A percentile compares a stretch with the other conserved stretches of the same genome.
Evolutionary conservation across 176 grass and related monocot genomes (phyloP).

Genomic region (Tillandsia fasciculata): DNA sequence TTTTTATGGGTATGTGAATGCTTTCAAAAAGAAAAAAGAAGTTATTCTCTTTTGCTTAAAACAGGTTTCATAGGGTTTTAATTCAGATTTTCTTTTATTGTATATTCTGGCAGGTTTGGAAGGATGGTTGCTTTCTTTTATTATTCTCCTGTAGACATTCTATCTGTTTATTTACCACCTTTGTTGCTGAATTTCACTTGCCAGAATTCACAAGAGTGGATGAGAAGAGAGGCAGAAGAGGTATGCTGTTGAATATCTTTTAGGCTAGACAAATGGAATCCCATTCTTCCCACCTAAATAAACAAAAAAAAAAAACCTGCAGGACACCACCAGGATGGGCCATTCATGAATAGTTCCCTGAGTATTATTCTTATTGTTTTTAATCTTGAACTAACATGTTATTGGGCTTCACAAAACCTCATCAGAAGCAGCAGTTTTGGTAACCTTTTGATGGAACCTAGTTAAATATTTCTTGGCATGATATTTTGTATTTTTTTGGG

Average conservation of each 20-base stretch:
- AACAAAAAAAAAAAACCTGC: no score
- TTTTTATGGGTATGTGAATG: constrained; percentile 67
- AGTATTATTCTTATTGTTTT: no score
- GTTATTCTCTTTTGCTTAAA: constrained; percentile 1
- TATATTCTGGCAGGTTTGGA: constrained; percentile 54
- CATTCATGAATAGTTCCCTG: neutral
- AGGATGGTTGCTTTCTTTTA: constrained; percentile 81
- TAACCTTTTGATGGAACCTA: no score
- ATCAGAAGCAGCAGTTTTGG: no score
- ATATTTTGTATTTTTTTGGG: neutral
- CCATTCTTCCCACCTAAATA: no score
- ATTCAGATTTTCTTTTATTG: constrained; percentile 19
- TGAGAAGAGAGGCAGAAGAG: constrained; percentile 63
- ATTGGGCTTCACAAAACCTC: no score
- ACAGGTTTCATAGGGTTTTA: constrained; percentile 10
- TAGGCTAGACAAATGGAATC: neutral
- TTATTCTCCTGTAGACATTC: constrained; percentile 63
- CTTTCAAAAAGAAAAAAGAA: neutral
- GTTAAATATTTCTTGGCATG: no score
- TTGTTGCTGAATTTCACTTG: constrained; percentile 52
- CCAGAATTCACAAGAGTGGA: constrained; percentile 50
- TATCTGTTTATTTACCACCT: constrained; percentile 71
- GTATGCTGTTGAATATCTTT: constrained; percentile 40
- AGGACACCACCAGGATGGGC: no score
- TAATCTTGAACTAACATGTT: no score